phyloP scores from a whole-genome alignment of 2,329 filamentous ascomycete species.

The Cladosporium sphaerospermum region DNA sequence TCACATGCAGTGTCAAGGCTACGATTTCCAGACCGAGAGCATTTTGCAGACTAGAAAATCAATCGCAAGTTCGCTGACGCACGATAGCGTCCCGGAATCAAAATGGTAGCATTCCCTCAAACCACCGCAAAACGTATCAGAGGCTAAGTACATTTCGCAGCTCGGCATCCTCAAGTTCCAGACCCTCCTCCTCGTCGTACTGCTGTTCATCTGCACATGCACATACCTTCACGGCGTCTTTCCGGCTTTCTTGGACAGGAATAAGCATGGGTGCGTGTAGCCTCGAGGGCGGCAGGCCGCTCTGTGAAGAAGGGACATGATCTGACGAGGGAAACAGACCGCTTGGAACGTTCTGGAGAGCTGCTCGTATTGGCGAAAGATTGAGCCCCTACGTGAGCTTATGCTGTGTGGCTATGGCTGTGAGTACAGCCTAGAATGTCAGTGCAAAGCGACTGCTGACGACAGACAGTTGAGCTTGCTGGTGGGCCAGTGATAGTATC shows the following conservation, averaged over 20 bases:
- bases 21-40: not conserved
- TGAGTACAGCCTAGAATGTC: conserved; percentile 39
- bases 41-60: not conserved
- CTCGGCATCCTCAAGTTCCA: conserved; percentile 99
- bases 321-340: conserved; percentile 11
- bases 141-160: conserved; percentile 43
- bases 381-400: conserved; percentile 93
- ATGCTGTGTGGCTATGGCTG: conserved; percentile 90
- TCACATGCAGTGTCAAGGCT: not conserved
- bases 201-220: conserved; percentile 93
- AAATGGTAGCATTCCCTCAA: conserved; percentile 12
- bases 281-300: not conserved
- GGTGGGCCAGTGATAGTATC: conserved; percentile 2
- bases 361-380: conserved; percentile 82
- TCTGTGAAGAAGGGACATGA: not conserved
- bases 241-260: conserved; percentile 82
- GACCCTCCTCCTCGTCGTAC: conserved; percentile 85
- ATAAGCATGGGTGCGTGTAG: conserved; percentile 72
- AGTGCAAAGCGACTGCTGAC: not conserved
- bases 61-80: not conserved
- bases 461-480: conserved; percentile 6
- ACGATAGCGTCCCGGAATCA: not conserved
- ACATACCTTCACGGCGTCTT: conserved; percentile 88
- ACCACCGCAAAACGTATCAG: not conserved
- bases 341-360: conserved; percentile 90